phyloP scores from a whole-genome alignment of 352 stramenopile species.

The Blastocystis sp. region DNA sequence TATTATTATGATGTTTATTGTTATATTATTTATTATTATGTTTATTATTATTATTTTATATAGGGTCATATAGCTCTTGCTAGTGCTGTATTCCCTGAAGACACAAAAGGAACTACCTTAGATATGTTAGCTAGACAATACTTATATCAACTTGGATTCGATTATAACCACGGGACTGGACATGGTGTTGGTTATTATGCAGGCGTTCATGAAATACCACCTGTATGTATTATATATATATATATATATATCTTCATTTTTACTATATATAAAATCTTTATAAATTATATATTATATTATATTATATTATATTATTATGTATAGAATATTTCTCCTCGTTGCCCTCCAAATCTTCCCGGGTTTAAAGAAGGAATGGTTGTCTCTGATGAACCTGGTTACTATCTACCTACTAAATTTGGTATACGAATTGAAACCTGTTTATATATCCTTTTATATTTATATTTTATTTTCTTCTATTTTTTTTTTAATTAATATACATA shows the following conservation, averaged over 20 bases:
- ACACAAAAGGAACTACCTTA: slow-evolving; percentile 48
- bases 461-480: slow-evolving; percentile 41
- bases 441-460: slow-evolving; percentile 63
- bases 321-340: not conserved
- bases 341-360: slow-evolving; percentile 7
- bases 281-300: slow-evolving; percentile 56
- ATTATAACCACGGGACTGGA: slow-evolving; percentile 89
- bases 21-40: not conserved
- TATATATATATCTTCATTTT: no score
- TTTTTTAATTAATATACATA: slow-evolving; percentile 13
- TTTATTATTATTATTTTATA: not conserved
- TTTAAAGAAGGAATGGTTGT: slow-evolving; percentile 80
- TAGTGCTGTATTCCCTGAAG: slow-evolving; percentile 59
- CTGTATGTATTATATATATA: slow-evolving; percentile 35
- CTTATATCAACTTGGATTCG: slow-evolving; percentile 74
- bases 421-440: slow-evolving; percentile 97
- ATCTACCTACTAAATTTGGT: slow-evolving; percentile 62
- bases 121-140: slow-evolving; percentile 79
- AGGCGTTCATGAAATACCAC: slow-evolving; percentile 79
- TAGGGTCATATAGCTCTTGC: slow-evolving; percentile 83
- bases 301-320: slow-evolving; percentile 50
- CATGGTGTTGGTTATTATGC: slow-evolving; percentile 83
- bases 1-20: not conserved
- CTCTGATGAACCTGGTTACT: slow-evolving; percentile 93
- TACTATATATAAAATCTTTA: slow-evolving; percentile 55